Evolutionary conservation across 2,329 filamentous ascomycete genomes (phyloP).

Genomic region (Fusarium sp.): DNA sequence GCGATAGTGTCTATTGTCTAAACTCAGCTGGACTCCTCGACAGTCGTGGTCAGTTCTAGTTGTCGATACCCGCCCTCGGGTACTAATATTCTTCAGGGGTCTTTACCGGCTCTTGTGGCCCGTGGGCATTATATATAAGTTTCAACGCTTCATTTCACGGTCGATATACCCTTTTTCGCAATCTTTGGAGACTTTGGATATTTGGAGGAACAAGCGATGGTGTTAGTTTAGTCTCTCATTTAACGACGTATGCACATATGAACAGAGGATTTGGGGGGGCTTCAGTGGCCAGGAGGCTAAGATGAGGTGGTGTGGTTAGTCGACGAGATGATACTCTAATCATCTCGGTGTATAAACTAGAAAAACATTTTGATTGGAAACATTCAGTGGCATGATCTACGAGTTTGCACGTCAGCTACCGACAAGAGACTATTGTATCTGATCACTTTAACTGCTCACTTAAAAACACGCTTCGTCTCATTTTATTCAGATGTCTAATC

Average conservation of each 20-base stretch:
- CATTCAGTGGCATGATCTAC: slow-evolving; percentile 37
- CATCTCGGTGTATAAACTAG: slow-evolving; percentile 30
- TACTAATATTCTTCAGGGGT: slow-evolving; percentile 30
- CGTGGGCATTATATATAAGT: slow-evolving; percentile 44
- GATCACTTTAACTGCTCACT: slow-evolving; percentile 13
- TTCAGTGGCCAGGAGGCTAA: slow-evolving; percentile 26
- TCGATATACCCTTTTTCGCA: slow-evolving; percentile 49
- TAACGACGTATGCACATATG: slow-evolving; percentile 46
- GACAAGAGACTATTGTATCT: slow-evolving; percentile 35
- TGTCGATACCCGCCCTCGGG: slow-evolving; percentile 34
- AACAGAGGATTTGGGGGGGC: slow-evolving; percentile 26
- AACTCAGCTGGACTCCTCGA: slow-evolving; percentile 8
- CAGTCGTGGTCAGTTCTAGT: slow-evolving; percentile 12
- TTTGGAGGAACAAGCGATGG: slow-evolving; percentile 42
- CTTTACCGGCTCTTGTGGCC: slow-evolving; percentile 25
- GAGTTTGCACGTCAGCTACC: slow-evolving; percentile 21
- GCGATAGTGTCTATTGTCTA: slow-evolving; percentile 52
- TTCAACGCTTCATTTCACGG: slow-evolving; percentile 46
- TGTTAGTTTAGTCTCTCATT: slow-evolving; percentile 38
- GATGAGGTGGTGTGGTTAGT: slow-evolving; percentile 23
- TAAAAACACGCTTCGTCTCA: slow-evolving; percentile 2
- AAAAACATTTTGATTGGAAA: slow-evolving; percentile 42
- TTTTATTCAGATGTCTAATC: slow-evolving; percentile 6
- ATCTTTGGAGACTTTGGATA: slow-evolving; percentile 39
- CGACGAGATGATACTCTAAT: slow-evolving; percentile 30